Base-by-base conservation (phyloP, 2,329 filamentous ascomycete species). In the Epichloe sp. region DNA sequence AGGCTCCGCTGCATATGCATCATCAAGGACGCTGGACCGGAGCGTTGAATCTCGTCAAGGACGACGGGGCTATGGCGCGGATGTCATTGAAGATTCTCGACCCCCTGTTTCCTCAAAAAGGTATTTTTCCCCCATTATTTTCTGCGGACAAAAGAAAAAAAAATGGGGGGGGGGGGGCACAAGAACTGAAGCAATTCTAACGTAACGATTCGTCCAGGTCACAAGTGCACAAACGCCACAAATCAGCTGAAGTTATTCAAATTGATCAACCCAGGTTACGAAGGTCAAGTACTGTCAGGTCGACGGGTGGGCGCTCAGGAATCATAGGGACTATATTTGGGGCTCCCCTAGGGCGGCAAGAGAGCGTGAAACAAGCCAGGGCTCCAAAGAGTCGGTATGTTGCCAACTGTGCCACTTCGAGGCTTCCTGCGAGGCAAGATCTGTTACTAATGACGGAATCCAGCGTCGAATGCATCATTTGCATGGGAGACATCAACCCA, bases 391-490 rank as follows among this genome's bases (percentile, higher is more conserved):
- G 52, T 34, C 54, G 61, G 62, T 56, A 36, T 26, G 21, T 44
- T 49, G 12, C 41, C 5, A 19, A 19, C 10, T 21, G 19, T 12
- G 19, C 19, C 15, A 19, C 7, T n/a, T 17, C 4, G 19, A 41
- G 5, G 8, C 38, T 41, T 10, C 4, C n/a, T 19, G 38, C 10
- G 5, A 44, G 42, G 10, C 21, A 45, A 34, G 7, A 23, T 11
- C 17, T 8, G 26, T 31, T 31, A 14, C 44, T 12, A 38, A 57
- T 63, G 42, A 62, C 54, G 31, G 10, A 23, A 47, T 17, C 3
- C 47, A 88, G 83, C 53, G 75, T 84, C 44, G 77, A 85, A 60
- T 95, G 88, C 59, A 70, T 88, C 46, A 79, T 78, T 23, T 95
- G 88, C 62, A 70, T 83, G 61, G 83, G 86, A 55, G 82, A 87